Percentiles rank a stretch among this genome's conserved stretches.
phyloP scores from a whole-genome alignment of 495 filamentous ascomycete genomes.

The Tirmania nivea region DNA sequence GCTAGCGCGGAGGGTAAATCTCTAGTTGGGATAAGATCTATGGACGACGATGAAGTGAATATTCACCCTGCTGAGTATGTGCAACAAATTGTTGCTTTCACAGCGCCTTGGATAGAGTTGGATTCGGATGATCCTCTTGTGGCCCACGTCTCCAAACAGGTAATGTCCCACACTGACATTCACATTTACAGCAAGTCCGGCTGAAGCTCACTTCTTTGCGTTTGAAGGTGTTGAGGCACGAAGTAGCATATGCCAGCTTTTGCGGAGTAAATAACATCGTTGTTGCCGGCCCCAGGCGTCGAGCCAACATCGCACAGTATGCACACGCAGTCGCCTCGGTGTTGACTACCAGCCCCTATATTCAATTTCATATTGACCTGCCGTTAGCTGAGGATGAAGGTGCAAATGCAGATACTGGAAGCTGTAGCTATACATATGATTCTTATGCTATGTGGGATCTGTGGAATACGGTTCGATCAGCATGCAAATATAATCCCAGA shows the following conservation, averaged over 20 bases:
- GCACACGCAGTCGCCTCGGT: slow-evolving; percentile 68
- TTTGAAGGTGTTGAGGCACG: slow-evolving; percentile 70
- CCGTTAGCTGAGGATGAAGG: slow-evolving; percentile 49
- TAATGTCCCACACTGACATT: slow-evolving; percentile 34
- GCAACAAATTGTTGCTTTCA: slow-evolving; percentile 14
- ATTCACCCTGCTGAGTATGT: slow-evolving; percentile 18
- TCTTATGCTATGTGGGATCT: slow-evolving; percentile 94
- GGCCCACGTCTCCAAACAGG: slow-evolving; percentile 18
- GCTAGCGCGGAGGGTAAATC: slow-evolving; percentile 36
- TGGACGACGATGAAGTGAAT: slow-evolving; percentile 15
- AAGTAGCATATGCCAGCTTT: slow-evolving; percentile 86
- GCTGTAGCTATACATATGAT: slow-evolving; percentile 12
- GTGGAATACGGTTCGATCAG: slow-evolving; percentile 69
- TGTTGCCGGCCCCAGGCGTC: slow-evolving; percentile 44
- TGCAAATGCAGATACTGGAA: not conserved
- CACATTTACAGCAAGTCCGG: slow-evolving; percentile 35
- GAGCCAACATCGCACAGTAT: slow-evolving; percentile 36
- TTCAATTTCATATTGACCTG: slow-evolving; percentile 60
- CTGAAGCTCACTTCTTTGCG: slow-evolving; percentile 55
- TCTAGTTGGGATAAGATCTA: slow-evolving; percentile 25
- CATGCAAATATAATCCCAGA: slow-evolving; percentile 66
- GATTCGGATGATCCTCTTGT: slow-evolving; percentile 15
- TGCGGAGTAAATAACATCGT: slow-evolving; percentile 70
- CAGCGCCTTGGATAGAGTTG: slow-evolving; percentile 18
- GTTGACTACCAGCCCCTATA: slow-evolving; percentile 45